phyloP scores from a whole-genome alignment of 169 alveolate genomes.

The Besnoitia besnoiti region DNA sequence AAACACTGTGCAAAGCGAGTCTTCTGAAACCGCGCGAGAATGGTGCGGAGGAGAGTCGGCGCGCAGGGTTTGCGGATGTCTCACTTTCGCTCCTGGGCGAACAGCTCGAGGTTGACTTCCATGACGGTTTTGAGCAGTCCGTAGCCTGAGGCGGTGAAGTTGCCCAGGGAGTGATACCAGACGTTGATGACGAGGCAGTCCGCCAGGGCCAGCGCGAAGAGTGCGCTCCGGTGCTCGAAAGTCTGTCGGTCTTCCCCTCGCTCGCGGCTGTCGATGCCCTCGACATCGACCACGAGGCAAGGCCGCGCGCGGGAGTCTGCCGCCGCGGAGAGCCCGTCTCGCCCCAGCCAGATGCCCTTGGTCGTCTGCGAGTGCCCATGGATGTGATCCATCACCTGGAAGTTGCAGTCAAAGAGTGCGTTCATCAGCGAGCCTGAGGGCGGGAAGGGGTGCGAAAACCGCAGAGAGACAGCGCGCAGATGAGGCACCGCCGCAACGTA shows the following conservation, averaged over 20 bases:
- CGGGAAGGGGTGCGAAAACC: background rate
- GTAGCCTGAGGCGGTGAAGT: conserved; percentile 88
- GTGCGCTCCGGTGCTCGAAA: conserved; percentile 90
- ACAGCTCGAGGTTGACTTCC: conserved; percentile 86
- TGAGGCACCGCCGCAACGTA: background rate
- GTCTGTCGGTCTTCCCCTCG: conserved; percentile 88
- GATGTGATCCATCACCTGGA: conserved; percentile 86
- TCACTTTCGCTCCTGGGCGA: conserved; percentile 67
- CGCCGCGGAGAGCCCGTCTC: conserved; percentile 49
- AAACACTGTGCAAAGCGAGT: too few species aligned
- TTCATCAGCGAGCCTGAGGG: conserved; percentile 82
- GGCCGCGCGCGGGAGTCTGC: conserved; percentile 61
- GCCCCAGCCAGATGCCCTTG: conserved; percentile 90
- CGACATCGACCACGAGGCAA: conserved; percentile 87
- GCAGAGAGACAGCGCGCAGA: background rate
- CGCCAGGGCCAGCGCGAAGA: conserved; percentile 88
- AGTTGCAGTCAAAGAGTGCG: conserved; percentile 81
- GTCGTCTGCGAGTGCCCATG: conserved; percentile 92
- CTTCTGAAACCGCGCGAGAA: too few species aligned
- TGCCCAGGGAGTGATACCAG: conserved; percentile 86
- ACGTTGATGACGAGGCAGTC: conserved; percentile 88
- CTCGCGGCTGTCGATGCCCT: conserved; percentile 91
- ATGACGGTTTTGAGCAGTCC: conserved; percentile 88
- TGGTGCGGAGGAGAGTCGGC: too few species aligned
- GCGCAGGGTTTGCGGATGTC: too few species aligned